These are phyloP conservation scores for Stentor coeruleus DNA, from an alignment of 73 alveolate species.

Conservation along the genomic window DNA sequence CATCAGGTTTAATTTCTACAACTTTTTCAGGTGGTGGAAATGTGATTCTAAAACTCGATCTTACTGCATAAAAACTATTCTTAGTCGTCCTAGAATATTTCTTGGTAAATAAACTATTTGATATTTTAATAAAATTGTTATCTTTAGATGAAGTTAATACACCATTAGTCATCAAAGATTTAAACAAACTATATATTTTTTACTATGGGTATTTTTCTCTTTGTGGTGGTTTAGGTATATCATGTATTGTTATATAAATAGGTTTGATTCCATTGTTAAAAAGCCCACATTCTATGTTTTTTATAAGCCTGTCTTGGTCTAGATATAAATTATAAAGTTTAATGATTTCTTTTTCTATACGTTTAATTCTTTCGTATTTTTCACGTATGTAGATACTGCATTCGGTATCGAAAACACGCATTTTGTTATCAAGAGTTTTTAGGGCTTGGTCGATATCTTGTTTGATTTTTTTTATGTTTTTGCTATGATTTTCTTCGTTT, in stretches of 20 bases:
- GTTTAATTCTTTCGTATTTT: background rate
- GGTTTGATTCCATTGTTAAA: constrained; percentile 11
- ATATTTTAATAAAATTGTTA: background rate
- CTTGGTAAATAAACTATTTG: background rate
- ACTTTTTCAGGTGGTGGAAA: background rate
- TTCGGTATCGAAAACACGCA: background rate
- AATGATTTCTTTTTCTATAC: constrained; percentile 15
- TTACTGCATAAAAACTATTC: background rate
- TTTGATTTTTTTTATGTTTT: background rate
- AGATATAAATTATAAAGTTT: background rate
- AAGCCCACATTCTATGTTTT: background rate
- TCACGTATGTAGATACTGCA: background rate
- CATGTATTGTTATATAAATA: background rate
- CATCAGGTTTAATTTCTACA: background rate
- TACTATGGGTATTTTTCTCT: constrained; percentile 24
- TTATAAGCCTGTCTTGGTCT: background rate
- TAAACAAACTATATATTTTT: background rate
- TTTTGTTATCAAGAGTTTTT: background rate
- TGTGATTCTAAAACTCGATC: background rate
- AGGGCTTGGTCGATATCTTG: background rate
- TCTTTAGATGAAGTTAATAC: background rate
- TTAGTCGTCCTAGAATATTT: background rate
- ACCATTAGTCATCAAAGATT: background rate
- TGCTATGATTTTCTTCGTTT: background rate
- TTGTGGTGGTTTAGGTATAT: background rate